Evolutionary conservation across 192 early-diverging fungal species (phyloP).

Genomic region (Rhizophlyctis rosea): DNA sequence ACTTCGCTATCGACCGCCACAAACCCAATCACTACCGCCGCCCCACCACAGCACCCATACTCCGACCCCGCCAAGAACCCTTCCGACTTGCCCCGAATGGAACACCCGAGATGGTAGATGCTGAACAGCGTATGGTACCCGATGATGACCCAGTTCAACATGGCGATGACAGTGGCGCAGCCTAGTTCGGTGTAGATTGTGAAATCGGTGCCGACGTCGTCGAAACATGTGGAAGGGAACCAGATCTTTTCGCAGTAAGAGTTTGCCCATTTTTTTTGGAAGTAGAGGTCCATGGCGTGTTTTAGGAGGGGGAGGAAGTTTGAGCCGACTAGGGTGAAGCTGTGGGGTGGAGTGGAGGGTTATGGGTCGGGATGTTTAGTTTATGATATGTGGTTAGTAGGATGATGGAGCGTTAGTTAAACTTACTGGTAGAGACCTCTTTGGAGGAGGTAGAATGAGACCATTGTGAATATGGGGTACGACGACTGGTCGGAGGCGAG

Average conservation of each 20-base stretch:
- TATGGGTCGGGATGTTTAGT: no score
- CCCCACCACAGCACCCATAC: conserved; percentile 48
- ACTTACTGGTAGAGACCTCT: conserved; percentile 48
- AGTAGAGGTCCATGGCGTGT: conserved; percentile 48
- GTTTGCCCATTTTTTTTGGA: conserved; percentile 21
- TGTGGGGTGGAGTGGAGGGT: no score
- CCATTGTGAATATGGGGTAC: conserved; percentile 34
- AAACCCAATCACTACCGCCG: conserved; percentile 42
- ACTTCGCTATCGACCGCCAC: conserved; percentile 39
- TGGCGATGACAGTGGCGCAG: conserved; percentile 35
- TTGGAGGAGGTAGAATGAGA: conserved; percentile 46
- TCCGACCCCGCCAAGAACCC: conserved; percentile 50
- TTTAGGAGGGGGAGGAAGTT: conserved; percentile 48
- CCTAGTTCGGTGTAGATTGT: conserved; percentile 45
- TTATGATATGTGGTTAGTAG: no score
- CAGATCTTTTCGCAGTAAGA: conserved; percentile 25
- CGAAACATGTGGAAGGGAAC: conserved; percentile 46
- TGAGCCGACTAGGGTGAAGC: conserved; percentile 38
- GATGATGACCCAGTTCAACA: conserved; percentile 42
- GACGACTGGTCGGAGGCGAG: no score
- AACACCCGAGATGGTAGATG: conserved; percentile 29
- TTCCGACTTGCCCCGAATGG: conserved; percentile 27
- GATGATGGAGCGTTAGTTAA: no score
- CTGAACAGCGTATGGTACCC: conserved; percentile 42
- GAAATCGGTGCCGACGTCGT: conserved; percentile 41